Evolutionary conservation across 768 basidiomycete genomes (phyloP).

Genomic region (Calvatia gigantea): DNA sequence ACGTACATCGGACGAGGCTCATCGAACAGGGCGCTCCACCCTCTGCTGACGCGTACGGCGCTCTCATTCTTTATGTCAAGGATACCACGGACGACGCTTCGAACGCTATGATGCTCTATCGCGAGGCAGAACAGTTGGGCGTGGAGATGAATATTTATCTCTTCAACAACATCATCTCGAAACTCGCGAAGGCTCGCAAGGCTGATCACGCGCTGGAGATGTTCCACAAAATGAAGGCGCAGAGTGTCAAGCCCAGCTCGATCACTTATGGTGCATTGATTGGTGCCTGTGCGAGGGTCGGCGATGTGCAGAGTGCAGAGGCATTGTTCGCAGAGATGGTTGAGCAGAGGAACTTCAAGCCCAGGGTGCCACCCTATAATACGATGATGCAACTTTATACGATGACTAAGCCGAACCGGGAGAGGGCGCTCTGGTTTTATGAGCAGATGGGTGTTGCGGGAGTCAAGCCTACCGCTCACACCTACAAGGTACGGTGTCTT

Average conservation of each 20-base stretch:
- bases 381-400: conserved; percentile 98
- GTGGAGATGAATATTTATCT: conserved; percentile 83
- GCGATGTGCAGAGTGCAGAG: conserved; percentile 81
- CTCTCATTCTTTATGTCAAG: conserved; percentile 80
- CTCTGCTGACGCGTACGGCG: conserved; percentile 88
- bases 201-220: conserved; percentile 85
- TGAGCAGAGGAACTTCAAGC: conserved; percentile 66
- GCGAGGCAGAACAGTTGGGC: conserved; percentile 67
- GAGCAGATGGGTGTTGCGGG: conserved; percentile 54
- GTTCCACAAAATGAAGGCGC: conserved; percentile 83
- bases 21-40: conserved; percentile 75
- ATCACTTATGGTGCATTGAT: conserved; percentile 97
- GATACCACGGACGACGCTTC: conserved; percentile 96
- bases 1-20: conserved; percentile 75
- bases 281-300: conserved; percentile 89
- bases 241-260: conserved; percentile 60
- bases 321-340: conserved; percentile 85
- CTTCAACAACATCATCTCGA: conserved; percentile 97
- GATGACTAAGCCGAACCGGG: conserved; percentile 84
- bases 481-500: conserved; percentile 80
- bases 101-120: conserved; percentile 80
- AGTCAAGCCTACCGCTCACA: conserved; percentile 81
- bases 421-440: conserved; percentile 73
- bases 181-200: conserved; percentile 91
- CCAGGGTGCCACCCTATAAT: conserved; percentile 94